Evolutionary conservation across 169 alveolate species (phyloP).

Genomic region (Eimeria maxima): DNA sequence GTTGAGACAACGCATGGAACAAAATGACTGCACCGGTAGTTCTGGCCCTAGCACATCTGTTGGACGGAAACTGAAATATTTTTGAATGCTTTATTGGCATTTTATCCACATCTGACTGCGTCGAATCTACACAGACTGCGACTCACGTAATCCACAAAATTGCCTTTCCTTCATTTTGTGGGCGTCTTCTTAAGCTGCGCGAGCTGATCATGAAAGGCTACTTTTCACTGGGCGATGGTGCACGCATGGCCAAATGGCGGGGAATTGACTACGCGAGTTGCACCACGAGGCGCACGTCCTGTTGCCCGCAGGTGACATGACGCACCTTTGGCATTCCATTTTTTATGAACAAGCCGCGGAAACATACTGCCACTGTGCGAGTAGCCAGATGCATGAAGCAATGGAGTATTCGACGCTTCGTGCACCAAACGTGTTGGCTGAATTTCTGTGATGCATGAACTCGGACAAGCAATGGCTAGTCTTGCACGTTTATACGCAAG

Average conservation of each 20-base stretch:
- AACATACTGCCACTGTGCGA: not conserved
- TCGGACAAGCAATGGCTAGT: not conserved
- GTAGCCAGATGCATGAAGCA: not conserved
- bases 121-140: not conserved
- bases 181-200: not conserved
- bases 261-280: not conserved
- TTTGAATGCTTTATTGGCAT: not conserved
- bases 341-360: not conserved
- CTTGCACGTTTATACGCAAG: not conserved
- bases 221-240: too few species aligned
- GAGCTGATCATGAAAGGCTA: not conserved
- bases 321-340: not conserved
- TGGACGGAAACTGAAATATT: not conserved
- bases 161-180: not conserved
- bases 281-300: not conserved
- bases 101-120: not conserved
- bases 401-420: not conserved
- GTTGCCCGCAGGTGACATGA: not conserved
- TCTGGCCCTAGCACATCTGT: not conserved
- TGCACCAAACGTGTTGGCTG: not conserved
- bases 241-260: not conserved
- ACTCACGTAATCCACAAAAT: not conserved
- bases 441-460: not conserved
- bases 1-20: not conserved
- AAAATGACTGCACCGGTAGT: not conserved